Evolutionary conservation across 1,284 basidiomycete genomes (phyloP).

Genomic region (Papiliotrema nemorosa): DNA sequence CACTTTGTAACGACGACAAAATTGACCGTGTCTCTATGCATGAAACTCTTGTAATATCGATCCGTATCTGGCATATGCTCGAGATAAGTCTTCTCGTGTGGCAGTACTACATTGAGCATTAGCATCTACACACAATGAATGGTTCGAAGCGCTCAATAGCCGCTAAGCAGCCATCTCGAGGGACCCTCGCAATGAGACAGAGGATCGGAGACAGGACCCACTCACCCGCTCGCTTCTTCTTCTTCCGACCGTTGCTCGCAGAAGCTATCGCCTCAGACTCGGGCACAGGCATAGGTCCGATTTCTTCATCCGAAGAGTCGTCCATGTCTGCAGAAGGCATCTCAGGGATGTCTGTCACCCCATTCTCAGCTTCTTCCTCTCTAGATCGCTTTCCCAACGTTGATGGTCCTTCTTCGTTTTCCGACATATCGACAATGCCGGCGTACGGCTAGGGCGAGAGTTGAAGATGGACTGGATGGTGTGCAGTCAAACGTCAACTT

Average conservation of each 20-base stretch:
- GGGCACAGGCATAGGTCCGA: constrained; percentile 32
- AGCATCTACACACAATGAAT: constrained; percentile 34
- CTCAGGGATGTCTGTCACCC: constrained; percentile 42
- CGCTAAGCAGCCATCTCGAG: background rate
- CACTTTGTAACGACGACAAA: constrained; percentile 81
- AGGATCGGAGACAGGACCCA: too few relatives aligned
- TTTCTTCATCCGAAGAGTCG: constrained; percentile 46
- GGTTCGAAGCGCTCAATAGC: background rate
- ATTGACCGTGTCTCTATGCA: constrained; percentile 93
- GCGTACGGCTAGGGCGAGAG: background rate
- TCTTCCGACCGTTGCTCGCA: constrained; percentile 21
- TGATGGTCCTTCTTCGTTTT: background rate
- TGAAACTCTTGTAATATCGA: constrained; percentile 95
- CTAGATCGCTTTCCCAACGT: constrained; percentile 9
- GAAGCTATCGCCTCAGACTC: constrained; percentile 15
- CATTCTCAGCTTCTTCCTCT: constrained; percentile 62
- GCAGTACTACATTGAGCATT: constrained; percentile 56
- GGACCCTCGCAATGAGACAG: too few relatives aligned
- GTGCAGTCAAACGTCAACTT: background rate
- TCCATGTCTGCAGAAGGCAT: constrained; percentile 36
- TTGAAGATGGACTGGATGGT: background rate
- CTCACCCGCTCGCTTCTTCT: constrained; percentile 44
- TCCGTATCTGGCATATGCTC: constrained; percentile 88
- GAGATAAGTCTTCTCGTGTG: constrained; percentile 78
- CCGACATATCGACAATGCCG: constrained; percentile 1